Evolutionary conservation across 257 asterid genomes (phyloP), one percentile per base, ranked within the genome.

Genomic region (Nemophila menziesii): DNA sequence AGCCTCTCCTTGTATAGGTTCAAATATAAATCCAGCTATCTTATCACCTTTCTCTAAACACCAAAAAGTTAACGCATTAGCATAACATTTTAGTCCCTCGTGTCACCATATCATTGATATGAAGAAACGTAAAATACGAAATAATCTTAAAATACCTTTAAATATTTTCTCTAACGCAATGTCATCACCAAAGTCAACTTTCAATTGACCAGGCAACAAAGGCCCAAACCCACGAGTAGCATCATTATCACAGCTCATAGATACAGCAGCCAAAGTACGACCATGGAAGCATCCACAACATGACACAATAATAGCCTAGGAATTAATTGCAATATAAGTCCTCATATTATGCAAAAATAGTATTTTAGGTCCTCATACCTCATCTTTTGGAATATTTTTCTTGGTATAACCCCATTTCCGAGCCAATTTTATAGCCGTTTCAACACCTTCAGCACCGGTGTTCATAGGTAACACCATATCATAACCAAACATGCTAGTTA

Each of bases 241-340:
- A 43, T 84, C 98, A 51, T 72, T 85, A 76, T 89, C 98, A 44
- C 96, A 89, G 75, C 98, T 89, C 98, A 89, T 89, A 39, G 98
- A 89, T 47, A 89, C 76, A 56, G 70, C 94, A 53, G 79, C 96
- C 58, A 89, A 54, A 24, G 98, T 89, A 20, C 96, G 94, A 38
- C 98, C 96, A 22, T 89, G 98, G 61, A 89, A 89, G 80, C 94
- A 89, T 51, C 98, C 94, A 78, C 98, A 84, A 43, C 98, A 84
- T 8, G 98, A 89, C 63, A 84, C 93, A 44, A 89, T 89, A 37
- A 80, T 64, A 54, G 94, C 92, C 95, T 89, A 80, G 69, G 68
- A 42, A 56, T n/a, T n/a, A n/a, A n/a, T n/a, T n/a, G n/a, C n/a
- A n/a, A n/a, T n/a, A n/a, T n/a, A n/a, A n/a, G n/a, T n/a, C n/a